Evolutionary conservation across 2,329 filamentous ascomycete species (phyloP), one percentile per base, ranked within the genome.

Genomic region (Bimuria novae-zelandiae): DNA sequence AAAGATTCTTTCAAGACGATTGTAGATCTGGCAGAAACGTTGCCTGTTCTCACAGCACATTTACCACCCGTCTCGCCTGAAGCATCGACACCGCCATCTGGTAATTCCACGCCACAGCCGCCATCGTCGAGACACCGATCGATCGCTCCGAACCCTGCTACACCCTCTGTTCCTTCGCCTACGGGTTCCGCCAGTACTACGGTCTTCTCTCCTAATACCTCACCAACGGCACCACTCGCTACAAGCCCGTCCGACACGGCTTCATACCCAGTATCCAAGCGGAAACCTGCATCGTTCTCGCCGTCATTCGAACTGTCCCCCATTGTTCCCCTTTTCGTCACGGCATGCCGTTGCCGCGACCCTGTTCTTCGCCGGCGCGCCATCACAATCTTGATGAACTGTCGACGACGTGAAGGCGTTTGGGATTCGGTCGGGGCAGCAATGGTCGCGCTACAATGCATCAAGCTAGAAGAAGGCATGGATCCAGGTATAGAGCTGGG

Each of bases 301-400:
- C 65, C 65, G 2, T 67, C 65, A 14, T 68, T 69, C 52, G 64
- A 68, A 32, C 60, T 68, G 30, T 64, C 62, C 1, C 64, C 61
- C 6, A 68, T 68, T 22, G 60, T 68, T 3, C 59, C 65, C 12
- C 51, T 68, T 7, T 69, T 69, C 54, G 30, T 68, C 11, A 55
- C 57, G 27, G 60, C 64, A 12, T 63, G 59, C 52, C 63, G 63
- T 8, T 68, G 65, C 39, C 63, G 67, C 11, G 67, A 68, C 41
- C 67, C 67, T 10, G 29, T 61, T n/a, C 44, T 64, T 12, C 63
- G 67, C 3, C 56, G 67, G 12, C 61, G 64, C 23, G 67, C 65
- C 17, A 56, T 70, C 14, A 51, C 57, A 10, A 49, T 68, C 3
- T 54, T 70, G 1, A 57, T 66, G 17, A 62, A 54, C 40, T 61